Conservation (phyloP, 306 rosid genomes). For the Dalbergia cultrata region DNA sequence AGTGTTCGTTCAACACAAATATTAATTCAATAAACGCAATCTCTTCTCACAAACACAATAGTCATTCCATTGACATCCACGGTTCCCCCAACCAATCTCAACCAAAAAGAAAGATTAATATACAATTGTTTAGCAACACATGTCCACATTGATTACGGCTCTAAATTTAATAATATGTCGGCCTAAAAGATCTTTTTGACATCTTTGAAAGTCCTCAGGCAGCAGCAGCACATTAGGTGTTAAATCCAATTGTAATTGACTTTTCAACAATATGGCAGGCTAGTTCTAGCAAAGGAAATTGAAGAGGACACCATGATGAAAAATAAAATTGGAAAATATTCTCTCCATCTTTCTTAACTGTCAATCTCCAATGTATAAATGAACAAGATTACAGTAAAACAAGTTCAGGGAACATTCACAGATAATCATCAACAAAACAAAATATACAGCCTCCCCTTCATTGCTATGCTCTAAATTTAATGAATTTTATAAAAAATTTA, state of each 20-base stretch:
- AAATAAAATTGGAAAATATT: background rate
- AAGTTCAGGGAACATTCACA: background rate
- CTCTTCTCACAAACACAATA: background rate
- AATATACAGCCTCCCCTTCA: conserved; percentile 22
- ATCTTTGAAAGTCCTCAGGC: background rate
- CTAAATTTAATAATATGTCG: conserved; percentile 9
- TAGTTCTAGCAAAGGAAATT: background rate
- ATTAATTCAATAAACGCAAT: background rate
- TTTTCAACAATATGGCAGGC: background rate
- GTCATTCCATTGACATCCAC: background rate
- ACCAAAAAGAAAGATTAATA: background rate
- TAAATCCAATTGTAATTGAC: background rate
- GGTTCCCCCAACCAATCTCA: background rate
- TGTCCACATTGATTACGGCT: background rate
- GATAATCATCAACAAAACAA: background rate
- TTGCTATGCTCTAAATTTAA: conserved; percentile 2
- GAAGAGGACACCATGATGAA: background rate
- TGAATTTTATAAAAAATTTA: background rate
- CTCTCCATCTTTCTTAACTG: conserved; percentile 1
- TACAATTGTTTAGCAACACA: background rate
- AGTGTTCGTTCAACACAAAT: background rate
- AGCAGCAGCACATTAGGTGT: background rate
- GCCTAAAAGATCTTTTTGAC: background rate
- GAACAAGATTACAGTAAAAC: conserved; percentile 6
- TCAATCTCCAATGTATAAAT: conserved; percentile 24